A percentile compares a stretch with the other conserved stretches of the same genome.
Evolutionary conservation across 2,329 filamentous ascomycete genomes (phyloP).

Genomic region (Aspergillus eucalypticola): DNA sequence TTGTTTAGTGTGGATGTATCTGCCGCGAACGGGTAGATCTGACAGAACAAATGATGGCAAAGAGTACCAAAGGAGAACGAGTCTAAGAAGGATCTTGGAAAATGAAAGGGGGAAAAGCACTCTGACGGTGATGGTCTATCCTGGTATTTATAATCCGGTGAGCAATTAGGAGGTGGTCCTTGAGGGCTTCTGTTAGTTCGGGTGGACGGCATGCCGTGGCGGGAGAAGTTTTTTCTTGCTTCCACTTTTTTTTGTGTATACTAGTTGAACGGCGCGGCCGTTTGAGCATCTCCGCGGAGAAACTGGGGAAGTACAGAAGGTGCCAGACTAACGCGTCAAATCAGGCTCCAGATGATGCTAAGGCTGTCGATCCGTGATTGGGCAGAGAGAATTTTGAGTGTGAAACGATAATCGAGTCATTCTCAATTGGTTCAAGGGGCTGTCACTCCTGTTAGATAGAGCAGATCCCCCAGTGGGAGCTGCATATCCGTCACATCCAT

Average conservation of each 20-base stretch:
- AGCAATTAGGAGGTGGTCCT: not conserved
- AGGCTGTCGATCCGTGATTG: conserved; percentile 1
- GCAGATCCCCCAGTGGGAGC: not conserved
- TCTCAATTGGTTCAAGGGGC: not conserved
- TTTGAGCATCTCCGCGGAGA: conserved; percentile 8
- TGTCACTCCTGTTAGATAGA: not conserved
- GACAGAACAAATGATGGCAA: not conserved
- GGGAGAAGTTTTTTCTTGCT: conserved; percentile 7
- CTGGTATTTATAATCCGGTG: conserved; percentile 3
- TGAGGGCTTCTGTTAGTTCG: not conserved
- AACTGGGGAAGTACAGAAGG: conserved; percentile 2
- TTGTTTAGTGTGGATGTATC: conserved; percentile 13
- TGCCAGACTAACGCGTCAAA: not conserved
- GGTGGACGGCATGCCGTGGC: conserved; percentile 6
- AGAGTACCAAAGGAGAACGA: no score
- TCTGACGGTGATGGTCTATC: not conserved
- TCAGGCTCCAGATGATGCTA: not conserved
- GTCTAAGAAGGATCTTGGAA: not conserved
- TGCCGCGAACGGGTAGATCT: not conserved
- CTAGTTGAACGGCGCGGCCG: not conserved
- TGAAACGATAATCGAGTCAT: not conserved
- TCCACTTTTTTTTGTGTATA: not conserved
- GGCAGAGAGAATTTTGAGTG: not conserved
- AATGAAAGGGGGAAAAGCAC: not conserved
- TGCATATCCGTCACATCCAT: not conserved